Evolutionary conservation across 306 rosid species (phyloP).

Genomic region (Gastrolobium villosum): DNA sequence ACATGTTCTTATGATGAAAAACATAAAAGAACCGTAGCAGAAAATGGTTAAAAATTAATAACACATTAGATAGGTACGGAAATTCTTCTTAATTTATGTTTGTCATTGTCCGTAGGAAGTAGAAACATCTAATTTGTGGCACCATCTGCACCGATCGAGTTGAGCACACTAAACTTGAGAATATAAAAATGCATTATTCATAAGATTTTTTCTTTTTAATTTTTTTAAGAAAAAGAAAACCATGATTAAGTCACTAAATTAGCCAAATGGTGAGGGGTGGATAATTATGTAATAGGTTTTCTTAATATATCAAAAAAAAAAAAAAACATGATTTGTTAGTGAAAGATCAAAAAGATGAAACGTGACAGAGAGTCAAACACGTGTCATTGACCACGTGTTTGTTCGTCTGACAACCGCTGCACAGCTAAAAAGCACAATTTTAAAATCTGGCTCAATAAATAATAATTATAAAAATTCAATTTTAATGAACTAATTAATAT

Average conservation of each 20-base stretch:
- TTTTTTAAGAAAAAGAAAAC: neutral
- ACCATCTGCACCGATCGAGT: neutral
- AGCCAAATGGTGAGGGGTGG: no score
- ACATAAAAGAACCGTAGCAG: neutral
- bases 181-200: no score
- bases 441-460: no score
- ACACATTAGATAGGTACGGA: neutral
- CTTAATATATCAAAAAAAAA: no score
- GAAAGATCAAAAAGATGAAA: neutral
- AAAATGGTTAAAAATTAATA: neutral
- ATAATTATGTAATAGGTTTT: no score
- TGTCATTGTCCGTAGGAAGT: neutral
- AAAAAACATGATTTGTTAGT: no score
- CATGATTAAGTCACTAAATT: no score
- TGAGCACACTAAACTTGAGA: neutral
- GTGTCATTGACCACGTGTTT: neutral
- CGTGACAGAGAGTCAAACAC: neutral
- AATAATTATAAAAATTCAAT: no score
- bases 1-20: neutral
- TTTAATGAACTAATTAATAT: no score
- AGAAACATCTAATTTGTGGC: slow-evolving; percentile 19
- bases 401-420: no score
- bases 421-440: no score
- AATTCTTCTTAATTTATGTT: neutral
- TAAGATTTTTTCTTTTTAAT: no score